Conservation (phyloP, 768 basidiomycete genomes). For the Tephrocybe sp. region DNA sequence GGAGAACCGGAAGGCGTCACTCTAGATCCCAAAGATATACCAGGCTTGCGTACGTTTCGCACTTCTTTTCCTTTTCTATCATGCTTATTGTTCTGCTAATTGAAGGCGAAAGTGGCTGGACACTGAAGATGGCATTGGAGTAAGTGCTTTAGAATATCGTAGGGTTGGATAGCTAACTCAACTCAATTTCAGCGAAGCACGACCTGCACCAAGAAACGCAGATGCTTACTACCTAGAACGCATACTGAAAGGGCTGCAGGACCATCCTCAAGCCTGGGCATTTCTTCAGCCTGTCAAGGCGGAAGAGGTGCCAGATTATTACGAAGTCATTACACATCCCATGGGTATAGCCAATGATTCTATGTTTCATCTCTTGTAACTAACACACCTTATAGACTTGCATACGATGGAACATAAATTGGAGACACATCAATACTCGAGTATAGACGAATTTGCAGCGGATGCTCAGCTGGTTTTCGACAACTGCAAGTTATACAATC, state of each 20-base stretch:
- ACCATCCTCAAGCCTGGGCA: conserved; percentile 82
- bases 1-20: conserved; percentile 47
- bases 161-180: background rate
- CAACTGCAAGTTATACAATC: conserved; percentile 89
- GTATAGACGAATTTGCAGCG: conserved; percentile 68
- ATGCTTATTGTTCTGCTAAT: conserved; percentile 4
- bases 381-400: conserved; percentile 57
- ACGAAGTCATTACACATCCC: conserved; percentile 82
- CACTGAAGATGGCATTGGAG: conserved; percentile 73
- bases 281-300: conserved; percentile 79
- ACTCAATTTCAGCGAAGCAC: conserved; percentile 25
- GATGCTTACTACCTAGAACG: conserved; percentile 71
- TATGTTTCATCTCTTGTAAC: conserved; percentile 1
- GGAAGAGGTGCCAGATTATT: conserved; percentile 84
- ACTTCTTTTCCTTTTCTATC: conserved; percentile 2
- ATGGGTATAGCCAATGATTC: conserved; percentile 67
- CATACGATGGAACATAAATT: conserved; percentile 87
- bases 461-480: conserved; percentile 86
- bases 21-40: conserved; percentile 77
- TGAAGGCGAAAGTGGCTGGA: conserved; percentile 90
- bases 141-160: conserved; percentile 33
- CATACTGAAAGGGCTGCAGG: conserved; percentile 74
- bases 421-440: conserved; percentile 79
- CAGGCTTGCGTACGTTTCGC: conserved; percentile 70
- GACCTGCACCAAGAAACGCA: conserved; percentile 40